phyloP scores from a whole-genome alignment of 495 filamentous ascomycete species.

The Lepraria neglecta region DNA sequence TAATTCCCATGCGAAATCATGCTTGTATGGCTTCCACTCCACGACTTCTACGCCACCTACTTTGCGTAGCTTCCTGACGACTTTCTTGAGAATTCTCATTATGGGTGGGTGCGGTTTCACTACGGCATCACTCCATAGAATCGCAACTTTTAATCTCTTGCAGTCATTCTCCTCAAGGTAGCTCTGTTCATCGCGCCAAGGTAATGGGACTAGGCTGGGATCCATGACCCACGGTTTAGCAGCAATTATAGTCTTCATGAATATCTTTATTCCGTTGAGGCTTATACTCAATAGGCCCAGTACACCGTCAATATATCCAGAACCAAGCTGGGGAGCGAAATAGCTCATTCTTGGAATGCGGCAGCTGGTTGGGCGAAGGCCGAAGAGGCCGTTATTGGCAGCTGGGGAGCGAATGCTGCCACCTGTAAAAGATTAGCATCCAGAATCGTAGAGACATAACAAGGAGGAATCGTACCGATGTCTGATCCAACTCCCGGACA shows the following conservation, averaged over 20 bases:
- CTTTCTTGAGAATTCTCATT: slow-evolving; percentile 39
- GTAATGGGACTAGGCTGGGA: slow-evolving; percentile 39
- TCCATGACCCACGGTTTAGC: slow-evolving; percentile 40
- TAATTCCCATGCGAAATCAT: slow-evolving; percentile 41
- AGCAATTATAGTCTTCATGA: slow-evolving; percentile 37
- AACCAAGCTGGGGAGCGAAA: neutral
- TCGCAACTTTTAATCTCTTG: slow-evolving; percentile 41
- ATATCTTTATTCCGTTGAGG: slow-evolving; percentile 38
- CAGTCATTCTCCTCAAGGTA: slow-evolving; percentile 20
- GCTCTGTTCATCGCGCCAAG: slow-evolving; percentile 38
- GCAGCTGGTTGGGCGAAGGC: slow-evolving; percentile 54
- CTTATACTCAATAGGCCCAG: slow-evolving; percentile 42
- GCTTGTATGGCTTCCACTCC: slow-evolving; percentile 27
- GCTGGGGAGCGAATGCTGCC: slow-evolving; percentile 64
- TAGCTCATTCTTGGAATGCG: slow-evolving; percentile 42
- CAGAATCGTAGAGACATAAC: neutral
- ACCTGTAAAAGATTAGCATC: slow-evolving; percentile 16
- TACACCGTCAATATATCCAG: slow-evolving; percentile 30
- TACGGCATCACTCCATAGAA: slow-evolving; percentile 49
- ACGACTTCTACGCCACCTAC: slow-evolving; percentile 41
- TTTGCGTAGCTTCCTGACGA: slow-evolving; percentile 37
- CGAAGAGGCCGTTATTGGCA: slow-evolving; percentile 57
- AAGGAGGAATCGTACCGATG: slow-evolving; percentile 38
- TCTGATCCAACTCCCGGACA: slow-evolving; percentile 63
- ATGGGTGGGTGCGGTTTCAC: slow-evolving; percentile 53